Base-by-base conservation (phyloP, 345 rosid species). In the Erucastrum elatum region DNA sequence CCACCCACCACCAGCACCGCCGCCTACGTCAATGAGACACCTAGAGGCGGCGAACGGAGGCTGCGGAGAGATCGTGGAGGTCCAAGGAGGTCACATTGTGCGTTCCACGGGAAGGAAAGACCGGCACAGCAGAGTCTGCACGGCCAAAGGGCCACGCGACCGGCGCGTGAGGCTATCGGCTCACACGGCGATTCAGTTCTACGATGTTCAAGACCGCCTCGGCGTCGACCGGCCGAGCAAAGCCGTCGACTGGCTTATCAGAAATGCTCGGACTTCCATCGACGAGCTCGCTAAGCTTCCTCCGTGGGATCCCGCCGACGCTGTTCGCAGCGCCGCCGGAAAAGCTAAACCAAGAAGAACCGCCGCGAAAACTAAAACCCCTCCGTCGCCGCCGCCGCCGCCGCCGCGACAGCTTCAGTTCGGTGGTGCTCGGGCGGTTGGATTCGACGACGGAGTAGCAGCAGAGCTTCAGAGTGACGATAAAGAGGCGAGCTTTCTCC, bases 1-100 rank as follows among this genome's bases (percentile, higher is more conserved):
- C 86, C 75, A 87, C 85, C 61, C 83, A 17, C n/a, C n/a, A n/a
- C 74, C 87, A 79, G 64, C 87, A 56, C 85, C 88, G 33, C 76
- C 83, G 66, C 77, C 89, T n/a, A 76, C 91, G 34, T 41, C 60
- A 66, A 87, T 77, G 79, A 80, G 75, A 55, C 83, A 37, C 67
- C 71, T 56, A 13, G 27, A 89, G 82, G 70, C 87, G 51, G 9
- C 67, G 2, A 75, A 59, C 83, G 71, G 76, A 8, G 86, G 86
- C 1, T 78, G 90, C 61, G 85, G 91, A 21, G 86, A 94, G 88
- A 94, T 94, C 62, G 96, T 94, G 62, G 97, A 92, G 84, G 98
- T 94, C 8, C 93, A 94, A 84, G 98, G 98, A 21, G 98, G 97
- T 74, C 98, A 89, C 98, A 94, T 94, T 94, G 93, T 94, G 2